Evolutionary conservation across 352 stramenopile genomes (phyloP).

Genomic region (Pythium utonaiense): DNA sequence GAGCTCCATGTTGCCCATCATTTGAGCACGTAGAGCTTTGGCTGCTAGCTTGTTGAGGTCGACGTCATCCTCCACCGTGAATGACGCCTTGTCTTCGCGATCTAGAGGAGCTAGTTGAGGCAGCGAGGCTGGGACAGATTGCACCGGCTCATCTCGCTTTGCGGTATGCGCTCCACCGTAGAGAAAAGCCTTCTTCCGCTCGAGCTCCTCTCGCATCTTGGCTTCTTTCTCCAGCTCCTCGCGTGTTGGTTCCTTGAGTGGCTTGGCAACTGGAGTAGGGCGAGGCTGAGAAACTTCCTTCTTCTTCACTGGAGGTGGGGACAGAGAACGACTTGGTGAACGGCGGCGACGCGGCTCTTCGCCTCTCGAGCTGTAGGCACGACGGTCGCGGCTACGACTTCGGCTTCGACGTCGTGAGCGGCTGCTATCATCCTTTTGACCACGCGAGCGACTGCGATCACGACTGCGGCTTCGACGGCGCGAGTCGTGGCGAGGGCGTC

Average conservation of each 20-base stretch:
- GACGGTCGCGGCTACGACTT: conserved; percentile 2
- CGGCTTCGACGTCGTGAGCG: conserved; percentile 4
- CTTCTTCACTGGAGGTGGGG: not conserved
- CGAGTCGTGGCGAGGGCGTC: conserved; percentile 2
- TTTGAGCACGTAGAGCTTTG: conserved; percentile 72
- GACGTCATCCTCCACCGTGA: conserved; percentile 15
- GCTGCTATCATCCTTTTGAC: not conserved
- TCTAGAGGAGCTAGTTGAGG: not conserved
- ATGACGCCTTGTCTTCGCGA: not conserved
- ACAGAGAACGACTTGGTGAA: conserved; percentile 14
- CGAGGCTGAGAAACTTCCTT: not conserved
- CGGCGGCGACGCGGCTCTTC: conserved; percentile 3
- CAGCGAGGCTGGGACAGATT: not conserved
- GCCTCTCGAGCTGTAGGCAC: not conserved
- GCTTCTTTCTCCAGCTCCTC: conserved; percentile 9
- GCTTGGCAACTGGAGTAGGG: not conserved
- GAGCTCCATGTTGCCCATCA: conserved; percentile 72
- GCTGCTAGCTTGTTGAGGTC: conserved; percentile 83
- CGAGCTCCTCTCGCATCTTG: conserved; percentile 37
- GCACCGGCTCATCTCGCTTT: not conserved
- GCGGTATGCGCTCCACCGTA: conserved; percentile 32
- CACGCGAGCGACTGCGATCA: conserved; percentile 22
- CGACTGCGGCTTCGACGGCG: conserved; percentile 38
- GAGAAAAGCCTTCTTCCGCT: conserved; percentile 57
- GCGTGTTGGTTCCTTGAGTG: conserved; percentile 7